Conservation (phyloP, 371 early-diverging fungal species). For the Zychaea mexicana region DNA sequence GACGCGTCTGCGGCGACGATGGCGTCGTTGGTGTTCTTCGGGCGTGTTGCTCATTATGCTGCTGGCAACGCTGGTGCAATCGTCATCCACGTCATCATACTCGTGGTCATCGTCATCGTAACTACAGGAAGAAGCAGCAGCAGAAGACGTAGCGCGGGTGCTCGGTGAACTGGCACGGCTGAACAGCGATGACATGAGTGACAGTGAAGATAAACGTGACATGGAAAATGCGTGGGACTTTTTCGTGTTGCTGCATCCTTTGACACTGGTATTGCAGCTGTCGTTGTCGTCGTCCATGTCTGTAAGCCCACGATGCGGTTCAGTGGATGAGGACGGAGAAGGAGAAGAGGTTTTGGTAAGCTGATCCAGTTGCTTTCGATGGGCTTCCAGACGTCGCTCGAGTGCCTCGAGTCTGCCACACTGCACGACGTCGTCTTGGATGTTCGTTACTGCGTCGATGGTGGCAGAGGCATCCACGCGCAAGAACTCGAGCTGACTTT, state of each 20-base stretch:
- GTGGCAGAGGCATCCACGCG: constrained; percentile 33
- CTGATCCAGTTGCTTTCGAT: constrained; percentile 15
- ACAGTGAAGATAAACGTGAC: constrained; percentile 35
- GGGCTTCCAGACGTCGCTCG: constrained; percentile 32
- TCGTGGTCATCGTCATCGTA: neutral
- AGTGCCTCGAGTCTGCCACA: constrained; percentile 32
- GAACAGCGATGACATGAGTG: constrained; percentile 35
- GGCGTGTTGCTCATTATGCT: constrained; percentile 2
- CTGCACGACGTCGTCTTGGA: constrained; percentile 18
- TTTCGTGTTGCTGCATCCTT: neutral
- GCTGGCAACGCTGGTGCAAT: constrained; percentile 6
- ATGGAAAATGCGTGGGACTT: constrained; percentile 25
- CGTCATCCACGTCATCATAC: constrained; percentile 13
- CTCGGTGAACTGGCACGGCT: constrained; percentile 24
- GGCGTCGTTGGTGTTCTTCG: constrained; percentile 12
- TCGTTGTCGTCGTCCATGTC: constrained; percentile 2
- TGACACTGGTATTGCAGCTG: too few species aligned
- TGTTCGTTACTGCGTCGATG: constrained; percentile 27
- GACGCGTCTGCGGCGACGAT: constrained; percentile 20
- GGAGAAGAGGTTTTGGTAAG: too few species aligned
- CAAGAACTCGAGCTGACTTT: constrained; percentile 31
- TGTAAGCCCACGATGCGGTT: too few species aligned
- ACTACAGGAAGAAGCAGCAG: neutral
- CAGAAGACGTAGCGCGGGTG: neutral
- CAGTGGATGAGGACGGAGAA: too few species aligned